Base-by-base conservation (phyloP, 352 stramenopile genomes). In the Elongisporangium senticosum region DNA sequence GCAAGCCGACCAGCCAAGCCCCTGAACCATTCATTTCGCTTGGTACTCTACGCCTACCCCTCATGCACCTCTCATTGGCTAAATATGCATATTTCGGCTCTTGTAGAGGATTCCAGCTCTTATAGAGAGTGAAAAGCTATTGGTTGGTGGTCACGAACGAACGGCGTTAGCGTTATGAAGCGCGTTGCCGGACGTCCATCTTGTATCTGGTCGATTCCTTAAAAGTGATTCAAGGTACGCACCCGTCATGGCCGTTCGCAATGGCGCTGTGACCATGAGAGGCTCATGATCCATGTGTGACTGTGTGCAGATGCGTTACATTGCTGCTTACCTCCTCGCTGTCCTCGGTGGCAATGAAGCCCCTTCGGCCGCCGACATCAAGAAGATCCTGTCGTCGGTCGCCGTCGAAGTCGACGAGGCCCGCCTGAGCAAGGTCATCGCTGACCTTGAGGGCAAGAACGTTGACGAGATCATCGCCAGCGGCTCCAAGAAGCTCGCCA, bases 251-350 rank as follows among this genome's bases (percentile, higher is more conserved):
- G 11, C 13, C 17, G 17, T 40, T 19, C 53, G 52, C 20, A 26
- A 3, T 57, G 17, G 56, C 14, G 56, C 23, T 56, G 26, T 55
- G 50, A 57, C 15, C 56, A 8, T 40, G 19, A 22, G 7, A 8
- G 17, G 28, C 17, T 21, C 11, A 17, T 20, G 1, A 23, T 60
- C 21, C 10, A 20, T 17, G 48, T 28, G 13, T 55, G 26, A 55
- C 52, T 4, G 11, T 21, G 21, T 56, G 13, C 68, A 96, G 83
- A 99, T 99, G 96, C 83, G 89, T 90, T 96, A 98, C 94, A 90
- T 98, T 91, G 91, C 94, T 86, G 96, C 96, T 66, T 97, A 98
- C 83, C 77, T 99, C 61, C 82, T 99, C 64, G 95, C 94, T 81
- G 94, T 96, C 69, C 80, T 99, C 58, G 94, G 89, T 64, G 96